Evolutionary conservation across 116 monocot species (phyloP).

Genomic region (Iris pallida): DNA sequence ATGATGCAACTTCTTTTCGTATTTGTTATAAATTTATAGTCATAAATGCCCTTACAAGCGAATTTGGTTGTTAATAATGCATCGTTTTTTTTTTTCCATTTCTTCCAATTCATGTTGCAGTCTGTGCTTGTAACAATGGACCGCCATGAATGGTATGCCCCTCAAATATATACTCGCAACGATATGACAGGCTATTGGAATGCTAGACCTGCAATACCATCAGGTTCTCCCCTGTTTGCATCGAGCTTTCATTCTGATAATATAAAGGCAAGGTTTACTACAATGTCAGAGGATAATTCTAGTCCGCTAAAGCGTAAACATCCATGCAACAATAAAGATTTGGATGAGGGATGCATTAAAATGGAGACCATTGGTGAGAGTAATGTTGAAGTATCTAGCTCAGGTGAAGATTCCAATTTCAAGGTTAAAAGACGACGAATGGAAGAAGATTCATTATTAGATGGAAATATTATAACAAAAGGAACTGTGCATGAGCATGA

Average conservation of each 20-base stretch:
- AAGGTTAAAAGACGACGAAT: slow-evolving; percentile 55
- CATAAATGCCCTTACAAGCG: too few species aligned
- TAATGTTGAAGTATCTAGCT: slow-evolving; percentile 25
- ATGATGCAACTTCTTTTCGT: too few species aligned
- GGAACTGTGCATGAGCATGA: slow-evolving; percentile 26
- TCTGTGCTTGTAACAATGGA: slow-evolving; percentile 89
- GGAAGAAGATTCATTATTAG: slow-evolving; percentile 35
- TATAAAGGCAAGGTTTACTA: slow-evolving; percentile 10
- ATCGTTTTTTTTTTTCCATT: not conserved
- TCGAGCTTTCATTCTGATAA: slow-evolving; percentile 20
- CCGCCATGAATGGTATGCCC: slow-evolving; percentile 94
- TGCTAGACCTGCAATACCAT: slow-evolving; percentile 42
- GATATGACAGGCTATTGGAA: slow-evolving; percentile 75
- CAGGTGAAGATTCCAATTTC: slow-evolving; percentile 24
- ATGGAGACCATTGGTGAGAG: slow-evolving; percentile 47
- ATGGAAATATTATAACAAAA: slow-evolving; percentile 40
- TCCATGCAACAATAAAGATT: slow-evolving; percentile 20
- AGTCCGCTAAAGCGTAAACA: slow-evolving; percentile 21
- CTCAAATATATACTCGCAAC: slow-evolving; percentile 70
- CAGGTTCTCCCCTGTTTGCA: slow-evolving; percentile 32
- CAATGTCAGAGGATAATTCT: slow-evolving; percentile 20
- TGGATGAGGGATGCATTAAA: slow-evolving; percentile 31
- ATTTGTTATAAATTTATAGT: too few species aligned
- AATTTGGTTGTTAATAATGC: too few species aligned
- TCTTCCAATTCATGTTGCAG: slow-evolving; percentile 32